Percentiles rank a stretch among this genome's conserved stretches.
Evolutionary conservation across 768 basidiomycete genomes (phyloP).

Genomic region (Xerocomus potaroensis): DNA sequence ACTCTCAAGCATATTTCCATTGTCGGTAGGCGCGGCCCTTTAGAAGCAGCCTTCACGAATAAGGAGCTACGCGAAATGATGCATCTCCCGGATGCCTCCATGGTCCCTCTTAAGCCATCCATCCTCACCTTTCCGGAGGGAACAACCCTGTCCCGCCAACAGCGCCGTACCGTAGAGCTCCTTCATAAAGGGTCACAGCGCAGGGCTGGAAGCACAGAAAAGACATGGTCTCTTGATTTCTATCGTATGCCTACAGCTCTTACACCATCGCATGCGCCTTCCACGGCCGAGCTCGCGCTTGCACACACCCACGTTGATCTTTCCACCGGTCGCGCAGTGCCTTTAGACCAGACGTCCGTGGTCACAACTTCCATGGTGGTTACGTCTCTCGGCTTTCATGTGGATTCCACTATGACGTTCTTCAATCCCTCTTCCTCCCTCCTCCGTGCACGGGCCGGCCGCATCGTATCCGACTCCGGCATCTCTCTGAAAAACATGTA

Average conservation of each 20-base stretch:
- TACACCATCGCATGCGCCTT: constrained; percentile 15
- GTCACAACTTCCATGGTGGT: constrained; percentile 73
- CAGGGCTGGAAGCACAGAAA: constrained; percentile 44
- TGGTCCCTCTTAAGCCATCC: constrained; percentile 54
- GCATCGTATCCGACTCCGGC: constrained; percentile 42
- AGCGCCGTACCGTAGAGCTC: constrained; percentile 61
- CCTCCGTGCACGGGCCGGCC: constrained; percentile 49
- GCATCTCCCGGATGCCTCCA: constrained; percentile 54
- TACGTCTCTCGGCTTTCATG: constrained; percentile 83
- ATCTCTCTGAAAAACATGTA: constrained; percentile 61
- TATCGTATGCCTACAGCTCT: constrained; percentile 66
- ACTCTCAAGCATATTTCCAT: constrained; percentile 74
- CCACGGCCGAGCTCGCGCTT: constrained; percentile 45
- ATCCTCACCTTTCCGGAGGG: constrained; percentile 38
- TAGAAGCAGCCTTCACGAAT: constrained; percentile 85
- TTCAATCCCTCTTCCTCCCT: constrained; percentile 55
- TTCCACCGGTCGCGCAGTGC: constrained; percentile 41
- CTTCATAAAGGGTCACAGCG: constrained; percentile 60
- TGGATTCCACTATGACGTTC: constrained; percentile 56
- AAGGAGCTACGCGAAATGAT: constrained; percentile 92
- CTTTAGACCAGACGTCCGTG: constrained; percentile 50
- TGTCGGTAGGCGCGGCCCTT: constrained; percentile 80
- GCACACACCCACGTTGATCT: constrained; percentile 59
- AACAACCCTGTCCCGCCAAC: constrained; percentile 51
- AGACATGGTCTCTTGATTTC: constrained; percentile 81